Conservation (phyloP, 2,329 filamentous ascomycete genomes). For the Pseudogymnoascus sp. region DNA sequence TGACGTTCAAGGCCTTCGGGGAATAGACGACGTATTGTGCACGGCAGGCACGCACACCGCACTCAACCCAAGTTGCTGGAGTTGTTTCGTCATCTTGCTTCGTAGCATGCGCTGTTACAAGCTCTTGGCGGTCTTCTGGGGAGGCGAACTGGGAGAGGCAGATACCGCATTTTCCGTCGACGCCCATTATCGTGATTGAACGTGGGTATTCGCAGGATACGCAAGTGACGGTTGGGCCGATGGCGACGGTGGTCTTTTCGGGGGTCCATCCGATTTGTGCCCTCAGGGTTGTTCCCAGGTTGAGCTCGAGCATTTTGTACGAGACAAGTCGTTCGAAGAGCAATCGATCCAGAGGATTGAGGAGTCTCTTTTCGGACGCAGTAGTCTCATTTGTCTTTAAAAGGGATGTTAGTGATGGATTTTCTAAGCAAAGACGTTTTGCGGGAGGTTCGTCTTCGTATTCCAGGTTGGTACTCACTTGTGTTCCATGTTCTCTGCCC, state of each 20-base stretch:
- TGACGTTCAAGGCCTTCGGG: not conserved
- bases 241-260: not conserved
- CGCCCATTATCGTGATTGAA: not conserved
- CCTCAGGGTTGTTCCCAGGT: not conserved
- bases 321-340: not conserved
- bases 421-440: not conserved
- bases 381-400: not conserved
- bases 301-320: not conserved
- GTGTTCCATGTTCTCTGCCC: not conserved
- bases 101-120: not conserved
- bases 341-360: not conserved
- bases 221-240: not conserved
- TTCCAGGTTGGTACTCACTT: not conserved
- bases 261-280: slow-evolving; percentile 3
- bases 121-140: not conserved
- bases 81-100: not conserved
- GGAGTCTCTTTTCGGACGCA: not conserved
- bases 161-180: not conserved
- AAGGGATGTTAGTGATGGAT: not conserved
- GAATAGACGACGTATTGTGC: not conserved
- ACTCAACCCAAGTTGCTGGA: not conserved
- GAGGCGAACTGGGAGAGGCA: not conserved
- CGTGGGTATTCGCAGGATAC: not conserved
- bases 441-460: not conserved
- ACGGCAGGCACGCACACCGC: not conserved